phyloP scores from a whole-genome alignment of 805 yeast species.

The Wickerhamomyces chaumierensis region DNA sequence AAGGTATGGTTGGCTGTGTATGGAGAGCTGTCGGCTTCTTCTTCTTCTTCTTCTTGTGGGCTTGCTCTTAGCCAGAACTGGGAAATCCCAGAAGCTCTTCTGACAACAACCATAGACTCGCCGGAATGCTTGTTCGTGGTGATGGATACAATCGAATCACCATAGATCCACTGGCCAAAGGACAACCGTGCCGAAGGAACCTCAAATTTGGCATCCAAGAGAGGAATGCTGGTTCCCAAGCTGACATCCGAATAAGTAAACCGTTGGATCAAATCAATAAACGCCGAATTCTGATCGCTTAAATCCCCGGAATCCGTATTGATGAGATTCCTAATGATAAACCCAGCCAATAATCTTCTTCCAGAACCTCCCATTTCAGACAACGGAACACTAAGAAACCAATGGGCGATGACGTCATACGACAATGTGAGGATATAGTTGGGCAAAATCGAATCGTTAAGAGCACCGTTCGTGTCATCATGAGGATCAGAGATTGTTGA shows the following conservation, averaged over 20 bases:
- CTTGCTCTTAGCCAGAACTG: constrained; percentile 8
- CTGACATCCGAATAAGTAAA: constrained; percentile 47
- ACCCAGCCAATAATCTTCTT: constrained; percentile 50
- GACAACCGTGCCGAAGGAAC: constrained; percentile 17
- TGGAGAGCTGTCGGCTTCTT: constrained; percentile 14
- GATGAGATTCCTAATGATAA: constrained; percentile 45
- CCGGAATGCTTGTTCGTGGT: constrained; percentile 23
- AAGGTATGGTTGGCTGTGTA: constrained; percentile 36
- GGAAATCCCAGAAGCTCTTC: constrained; percentile 60
- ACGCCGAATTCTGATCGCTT: constrained; percentile 44
- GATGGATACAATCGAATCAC: constrained; percentile 38
- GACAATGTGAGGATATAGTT: constrained; percentile 55
- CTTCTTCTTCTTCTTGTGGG: neutral
- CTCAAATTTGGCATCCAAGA: constrained; percentile 3
- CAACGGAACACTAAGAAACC: constrained; percentile 32
- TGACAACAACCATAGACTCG: constrained; percentile 34
- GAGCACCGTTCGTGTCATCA: no score
- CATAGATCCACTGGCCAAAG: constrained; percentile 47
- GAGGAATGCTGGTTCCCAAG: neutral
- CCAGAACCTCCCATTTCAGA: constrained; percentile 47
- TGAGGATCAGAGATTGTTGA: constrained; percentile 42
- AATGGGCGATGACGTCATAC: constrained; percentile 53
- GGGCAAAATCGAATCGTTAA: no score
- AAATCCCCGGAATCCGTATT: constrained; percentile 23
- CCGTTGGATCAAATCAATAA: constrained; percentile 55